Conservation (phyloP, 345 rosid species). For the Citrus inodora region DNA sequence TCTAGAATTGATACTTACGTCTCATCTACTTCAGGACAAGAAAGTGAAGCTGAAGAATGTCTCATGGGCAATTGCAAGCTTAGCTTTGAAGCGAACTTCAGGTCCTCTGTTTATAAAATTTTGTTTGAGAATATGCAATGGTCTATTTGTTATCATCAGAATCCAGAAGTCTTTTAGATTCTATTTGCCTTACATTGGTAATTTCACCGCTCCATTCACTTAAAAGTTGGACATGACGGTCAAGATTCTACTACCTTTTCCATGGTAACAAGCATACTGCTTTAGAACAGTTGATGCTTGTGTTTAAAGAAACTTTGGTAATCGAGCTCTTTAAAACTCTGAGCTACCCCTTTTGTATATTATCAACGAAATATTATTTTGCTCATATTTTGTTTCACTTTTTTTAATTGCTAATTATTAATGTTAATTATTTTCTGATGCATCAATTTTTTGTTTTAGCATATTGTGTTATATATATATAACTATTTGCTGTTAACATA, state of each 20-base stretch:
- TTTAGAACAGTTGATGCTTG: background rate
- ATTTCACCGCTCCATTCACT: background rate
- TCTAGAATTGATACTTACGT: slow-evolving; percentile 23
- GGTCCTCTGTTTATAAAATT: slow-evolving; percentile 40
- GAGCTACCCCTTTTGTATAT: background rate
- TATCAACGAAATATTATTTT: background rate
- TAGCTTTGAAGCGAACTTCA: slow-evolving; percentile 62
- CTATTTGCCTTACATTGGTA: background rate
- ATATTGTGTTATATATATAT: background rate
- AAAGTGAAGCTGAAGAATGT: slow-evolving; percentile 79
- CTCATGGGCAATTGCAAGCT: slow-evolving; percentile 84
- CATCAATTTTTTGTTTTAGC: too few species aligned
- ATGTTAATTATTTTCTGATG: background rate
- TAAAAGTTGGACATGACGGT: background rate
- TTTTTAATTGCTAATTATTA: too few species aligned
- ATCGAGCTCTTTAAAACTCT: background rate
- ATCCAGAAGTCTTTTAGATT: background rate
- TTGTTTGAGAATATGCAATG: background rate
- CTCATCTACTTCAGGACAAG: slow-evolving; percentile 39
- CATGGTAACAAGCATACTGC: background rate
- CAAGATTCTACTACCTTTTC: background rate
- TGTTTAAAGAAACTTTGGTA: background rate
- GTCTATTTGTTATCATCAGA: background rate
- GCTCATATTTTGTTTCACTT: too few species aligned
- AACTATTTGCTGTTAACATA: background rate